Conservation (phyloP, 2,329 filamentous ascomycete genomes). For the Pseudopyrenochaeta lycopersici region DNA sequence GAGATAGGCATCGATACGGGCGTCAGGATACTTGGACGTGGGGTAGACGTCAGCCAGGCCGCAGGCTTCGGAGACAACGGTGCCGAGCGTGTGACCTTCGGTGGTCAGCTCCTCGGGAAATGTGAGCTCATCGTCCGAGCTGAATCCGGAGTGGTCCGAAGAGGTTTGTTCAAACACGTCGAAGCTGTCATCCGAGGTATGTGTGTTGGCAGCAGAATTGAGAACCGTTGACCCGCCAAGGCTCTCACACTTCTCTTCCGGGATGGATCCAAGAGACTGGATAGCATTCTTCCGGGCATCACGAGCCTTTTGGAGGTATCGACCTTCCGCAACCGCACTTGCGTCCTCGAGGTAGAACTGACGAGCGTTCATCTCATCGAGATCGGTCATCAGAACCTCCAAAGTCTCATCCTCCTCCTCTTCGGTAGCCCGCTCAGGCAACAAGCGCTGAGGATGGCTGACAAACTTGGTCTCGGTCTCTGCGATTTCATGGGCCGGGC, state of each 20-base stretch:
- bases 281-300: conserved; percentile 69
- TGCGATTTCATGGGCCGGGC: conserved; percentile 65
- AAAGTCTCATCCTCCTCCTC: conserved; percentile 76
- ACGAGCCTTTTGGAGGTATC: conserved; percentile 73
- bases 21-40: conserved; percentile 85
- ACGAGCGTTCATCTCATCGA: conserved; percentile 71
- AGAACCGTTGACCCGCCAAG: conserved; percentile 46
- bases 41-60: conserved; percentile 92
- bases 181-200: conserved; percentile 65
- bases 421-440: conserved; percentile 51
- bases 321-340: conserved; percentile 87
- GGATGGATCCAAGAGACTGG: conserved; percentile 67
- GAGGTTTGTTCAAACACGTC: conserved; percentile 85
- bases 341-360: conserved; percentile 80
- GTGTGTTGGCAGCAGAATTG: conserved; percentile 53
- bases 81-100: conserved; percentile 92
- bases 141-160: conserved; percentile 67
- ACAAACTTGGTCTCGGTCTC: conserved; percentile 68
- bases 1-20: conserved; percentile 92
- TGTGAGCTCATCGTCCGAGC: conserved; percentile 64
- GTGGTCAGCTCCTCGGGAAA: conserved; percentile 82
- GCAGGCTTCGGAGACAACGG: conserved; percentile 88
- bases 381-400: conserved; percentile 74
- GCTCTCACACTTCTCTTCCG: conserved; percentile 56
- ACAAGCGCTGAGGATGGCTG: conserved; percentile 66